These are phyloP conservation scores for Debaryomyces prosopidis DNA, from an alignment of 805 yeast species.

Conservation along the genomic window DNA sequence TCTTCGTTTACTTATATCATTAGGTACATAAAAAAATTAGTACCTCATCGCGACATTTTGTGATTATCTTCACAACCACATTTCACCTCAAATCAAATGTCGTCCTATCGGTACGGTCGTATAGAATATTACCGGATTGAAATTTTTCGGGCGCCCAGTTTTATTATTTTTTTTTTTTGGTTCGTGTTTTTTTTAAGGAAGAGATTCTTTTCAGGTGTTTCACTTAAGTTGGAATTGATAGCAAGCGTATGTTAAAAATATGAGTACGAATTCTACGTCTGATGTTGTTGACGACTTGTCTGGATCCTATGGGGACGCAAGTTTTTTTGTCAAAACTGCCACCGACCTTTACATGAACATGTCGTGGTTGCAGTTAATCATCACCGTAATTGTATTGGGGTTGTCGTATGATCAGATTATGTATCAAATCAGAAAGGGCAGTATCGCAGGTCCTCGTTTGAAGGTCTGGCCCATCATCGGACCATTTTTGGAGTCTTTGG, in stretches of 20 bases:
- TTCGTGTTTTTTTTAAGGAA: background rate
- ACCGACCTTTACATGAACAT: constrained; percentile 20
- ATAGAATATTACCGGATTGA: constrained; percentile 3
- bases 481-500: constrained; percentile 89
- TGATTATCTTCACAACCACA: background rate
- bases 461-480: constrained; percentile 96
- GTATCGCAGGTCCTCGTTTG: constrained; percentile 84
- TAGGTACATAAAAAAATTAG: constrained; percentile 3
- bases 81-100: constrained; percentile 2
- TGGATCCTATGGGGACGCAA: constrained; percentile 5
- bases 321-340: constrained; percentile 11
- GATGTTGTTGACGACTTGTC: constrained; percentile 1
- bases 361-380: constrained; percentile 55
- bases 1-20: background rate
- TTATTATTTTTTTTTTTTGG: background rate
- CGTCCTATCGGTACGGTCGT: constrained; percentile 11
- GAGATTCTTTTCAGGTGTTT: background rate
- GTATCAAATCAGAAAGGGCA: constrained; percentile 79
- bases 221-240: constrained; percentile 3
- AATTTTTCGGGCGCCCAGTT: background rate
- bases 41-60: constrained; percentile 8
- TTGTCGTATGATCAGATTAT: constrained; percentile 72
- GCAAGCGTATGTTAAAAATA: background rate
- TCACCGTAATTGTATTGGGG: constrained; percentile 47
- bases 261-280: constrained; percentile 5